phyloP scores from a whole-genome alignment of 1,139 yeast genomes.

The Yamadazyma oceani region DNA sequence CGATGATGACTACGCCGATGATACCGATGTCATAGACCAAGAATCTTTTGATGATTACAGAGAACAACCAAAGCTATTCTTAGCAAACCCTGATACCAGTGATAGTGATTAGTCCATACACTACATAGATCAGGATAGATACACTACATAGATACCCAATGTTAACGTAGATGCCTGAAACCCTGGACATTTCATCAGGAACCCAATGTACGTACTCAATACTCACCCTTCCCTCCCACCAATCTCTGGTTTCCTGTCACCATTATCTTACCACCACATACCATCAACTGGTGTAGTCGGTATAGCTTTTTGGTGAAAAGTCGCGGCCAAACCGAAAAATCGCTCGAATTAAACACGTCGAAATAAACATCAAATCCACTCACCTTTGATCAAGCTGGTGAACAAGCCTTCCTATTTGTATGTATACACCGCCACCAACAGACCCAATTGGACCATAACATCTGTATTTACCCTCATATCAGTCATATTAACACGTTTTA shows the following conservation, averaged over 20 bases:
- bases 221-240: no score
- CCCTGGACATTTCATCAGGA: no score
- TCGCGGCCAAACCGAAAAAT: not conserved
- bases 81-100: constrained; percentile 67
- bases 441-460: no score
- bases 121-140: not conserved
- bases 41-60: constrained; percentile 25
- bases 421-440: not conserved
- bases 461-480: not conserved
- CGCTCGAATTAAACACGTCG: constrained; percentile 17
- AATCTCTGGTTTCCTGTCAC: no score
- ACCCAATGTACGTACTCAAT: no score
- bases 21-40: constrained; percentile 18
- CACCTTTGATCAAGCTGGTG: not conserved
- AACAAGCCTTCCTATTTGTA: not conserved
- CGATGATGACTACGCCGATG: constrained; percentile 16
- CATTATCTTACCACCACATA: no score
- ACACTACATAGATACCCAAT: not conserved
- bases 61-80: constrained; percentile 50
- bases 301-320: no score
- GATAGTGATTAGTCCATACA: constrained; percentile 17
- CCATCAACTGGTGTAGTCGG: no score
- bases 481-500: no score
- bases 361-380: not conserved
- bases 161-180: no score